Base-by-base conservation (phyloP, 2,329 filamentous ascomycete genomes). In the Coniochaeta pulveracea region DNA sequence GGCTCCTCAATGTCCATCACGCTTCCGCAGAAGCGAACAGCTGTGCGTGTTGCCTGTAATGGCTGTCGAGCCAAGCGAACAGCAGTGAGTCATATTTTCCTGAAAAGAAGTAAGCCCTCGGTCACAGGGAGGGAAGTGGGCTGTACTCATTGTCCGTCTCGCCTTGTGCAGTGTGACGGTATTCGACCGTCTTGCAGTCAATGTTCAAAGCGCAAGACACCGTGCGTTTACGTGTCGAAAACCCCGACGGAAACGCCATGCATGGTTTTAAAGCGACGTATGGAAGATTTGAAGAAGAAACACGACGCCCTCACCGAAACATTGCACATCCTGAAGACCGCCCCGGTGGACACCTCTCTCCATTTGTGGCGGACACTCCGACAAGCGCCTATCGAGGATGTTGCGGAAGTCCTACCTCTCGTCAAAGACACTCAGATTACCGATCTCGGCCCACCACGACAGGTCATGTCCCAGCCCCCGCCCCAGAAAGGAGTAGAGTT, bases 21-120 rank as follows among this genome's bases (percentile, higher is more conserved):
- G 8, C 28, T 31, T 14, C 28, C 18, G 9, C 26, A 29, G 8
- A 31, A 15, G 11, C 28, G 28, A 10, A 12, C 18, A n/a, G 15
- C 28, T 14, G 28, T 21, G 8, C 14, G 18, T 17, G 11, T 31
- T 15, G 28, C 28, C 9, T 31, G 28, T 19, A 21, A 31, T 22
- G n/a, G 28, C 28, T 31, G 28, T 21, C 17, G 28, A 9, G 18
- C 11, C 17, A 31, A 31, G 18, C 19, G 19, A 31, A 31, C 28
- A 31, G 28, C 28, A 21, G 28, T 31, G n/a, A 31, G 28, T 29
- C 16, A 6, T n/a, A n/a, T n/a, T n/a, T n/a, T n/a, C n/a, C n/a
- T n/a, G n/a, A n/a, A n/a, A n/a, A n/a, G n/a, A n/a, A n/a, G n/a
- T n/a, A n/a, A n/a, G n/a, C n/a, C n/a, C n/a, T n/a, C n/a, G n/a